A percentile compares a stretch with the other conserved stretches of the same genome.
phyloP scores from a whole-genome alignment of 306 rosid species.

The Lablab purpureus region DNA sequence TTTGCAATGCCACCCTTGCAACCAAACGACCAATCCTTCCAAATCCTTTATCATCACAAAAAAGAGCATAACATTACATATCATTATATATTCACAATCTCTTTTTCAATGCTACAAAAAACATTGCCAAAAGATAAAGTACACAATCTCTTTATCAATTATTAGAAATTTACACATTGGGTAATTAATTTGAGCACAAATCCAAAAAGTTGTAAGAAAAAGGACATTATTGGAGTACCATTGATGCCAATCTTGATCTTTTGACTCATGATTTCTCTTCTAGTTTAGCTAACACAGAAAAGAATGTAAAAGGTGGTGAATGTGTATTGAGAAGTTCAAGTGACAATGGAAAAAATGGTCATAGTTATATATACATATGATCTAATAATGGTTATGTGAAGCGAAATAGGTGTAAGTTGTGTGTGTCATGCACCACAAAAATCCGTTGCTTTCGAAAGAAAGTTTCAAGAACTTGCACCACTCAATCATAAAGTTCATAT shows the following conservation, averaged over 20 bases:
- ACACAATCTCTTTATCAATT: background rate
- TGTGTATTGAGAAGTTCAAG: constrained; percentile 1
- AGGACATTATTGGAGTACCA: constrained; percentile 50
- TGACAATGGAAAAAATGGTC: background rate
- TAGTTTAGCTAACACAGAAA: background rate
- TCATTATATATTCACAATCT: background rate
- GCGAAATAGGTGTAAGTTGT: constrained; percentile 4
- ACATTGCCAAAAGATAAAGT: background rate
- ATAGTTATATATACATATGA: background rate
- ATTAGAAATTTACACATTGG: background rate
- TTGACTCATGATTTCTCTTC: constrained; percentile 49
- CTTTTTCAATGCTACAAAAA: background rate
- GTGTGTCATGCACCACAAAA: background rate
- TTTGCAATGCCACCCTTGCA: constrained; percentile 71
- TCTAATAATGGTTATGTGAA: background rate
- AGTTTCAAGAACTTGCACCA: background rate
- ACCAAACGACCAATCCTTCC: constrained; percentile 75
- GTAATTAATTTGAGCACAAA: background rate
- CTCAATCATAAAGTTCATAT: background rate
- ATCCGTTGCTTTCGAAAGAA: constrained; percentile 26
- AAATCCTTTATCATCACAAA: constrained; percentile 58
- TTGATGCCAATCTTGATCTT: constrained; percentile 87
- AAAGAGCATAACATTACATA: background rate
- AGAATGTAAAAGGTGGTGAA: background rate
- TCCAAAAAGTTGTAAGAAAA: background rate